Percentiles rank a stretch among this genome's conserved stretches.
Conservation (phyloP, 331 rosid genomes). For the Rosa hybrid region DNA sequence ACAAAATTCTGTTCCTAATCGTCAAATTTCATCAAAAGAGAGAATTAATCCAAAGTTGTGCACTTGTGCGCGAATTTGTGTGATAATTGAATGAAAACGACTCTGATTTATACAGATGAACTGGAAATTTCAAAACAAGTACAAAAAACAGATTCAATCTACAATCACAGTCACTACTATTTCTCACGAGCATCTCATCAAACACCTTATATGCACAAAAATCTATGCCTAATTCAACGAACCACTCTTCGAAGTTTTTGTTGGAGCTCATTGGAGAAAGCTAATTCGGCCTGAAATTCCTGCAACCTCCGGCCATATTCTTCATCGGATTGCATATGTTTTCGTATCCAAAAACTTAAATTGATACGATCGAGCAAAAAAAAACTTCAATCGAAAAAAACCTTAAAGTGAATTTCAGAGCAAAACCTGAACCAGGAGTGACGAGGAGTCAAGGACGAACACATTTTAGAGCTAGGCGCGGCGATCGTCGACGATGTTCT, state of each 20-base stretch:
- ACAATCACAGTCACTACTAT: background rate
- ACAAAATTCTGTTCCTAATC: background rate
- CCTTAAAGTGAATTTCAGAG: background rate
- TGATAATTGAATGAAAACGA: background rate
- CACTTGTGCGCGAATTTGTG: background rate
- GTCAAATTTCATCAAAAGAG: background rate
- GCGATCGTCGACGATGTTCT: slow-evolving; percentile 44
- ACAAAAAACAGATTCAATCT: background rate
- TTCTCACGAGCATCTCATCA: slow-evolving; percentile 4
- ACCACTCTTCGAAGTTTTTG: slow-evolving; percentile 59
- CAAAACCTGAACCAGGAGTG: slow-evolving; percentile 50
- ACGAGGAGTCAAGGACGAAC: background rate
- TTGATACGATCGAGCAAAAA: background rate
- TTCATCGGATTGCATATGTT: slow-evolving; percentile 63
- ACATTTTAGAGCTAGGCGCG: slow-evolving; percentile 23
- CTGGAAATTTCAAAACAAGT: background rate
- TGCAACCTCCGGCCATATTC: slow-evolving; percentile 54
- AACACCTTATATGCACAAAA: background rate
- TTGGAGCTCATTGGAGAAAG: slow-evolving; percentile 17
- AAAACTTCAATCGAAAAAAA: background rate
- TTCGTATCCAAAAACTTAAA: slow-evolving; percentile 39
- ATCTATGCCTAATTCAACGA: background rate
- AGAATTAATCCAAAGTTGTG: background rate
- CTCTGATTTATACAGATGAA: background rate
- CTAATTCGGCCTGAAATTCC: slow-evolving; percentile 56